phyloP scores from a whole-genome alignment of 176 grass and related monocot species.

The Pontederia crassipes region DNA sequence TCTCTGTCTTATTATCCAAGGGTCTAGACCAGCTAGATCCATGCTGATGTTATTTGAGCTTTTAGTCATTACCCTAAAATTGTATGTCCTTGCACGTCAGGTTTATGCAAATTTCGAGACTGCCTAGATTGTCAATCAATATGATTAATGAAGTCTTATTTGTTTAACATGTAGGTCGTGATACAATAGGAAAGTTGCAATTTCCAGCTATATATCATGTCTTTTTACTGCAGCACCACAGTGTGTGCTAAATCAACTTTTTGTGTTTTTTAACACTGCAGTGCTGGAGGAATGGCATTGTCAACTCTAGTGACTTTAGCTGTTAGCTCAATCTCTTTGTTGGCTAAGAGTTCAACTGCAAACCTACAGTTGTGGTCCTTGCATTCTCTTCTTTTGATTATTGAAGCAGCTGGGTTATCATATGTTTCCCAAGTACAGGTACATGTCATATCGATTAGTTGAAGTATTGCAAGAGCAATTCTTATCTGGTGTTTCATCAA shows the following conservation, averaged over 20 bases:
- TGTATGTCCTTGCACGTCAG: too few relatives aligned
- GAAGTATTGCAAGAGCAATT: not conserved
- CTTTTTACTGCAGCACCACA: too few relatives aligned
- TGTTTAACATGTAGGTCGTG: too few relatives aligned
- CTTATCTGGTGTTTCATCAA: not conserved
- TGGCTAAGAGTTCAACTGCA: conserved; percentile 77
- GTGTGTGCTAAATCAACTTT: conserved; percentile 8
- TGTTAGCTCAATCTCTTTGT: conserved; percentile 66
- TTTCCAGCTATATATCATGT: too few relatives aligned
- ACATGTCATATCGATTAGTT: conserved; percentile 18
- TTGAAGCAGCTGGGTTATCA: conserved; percentile 97
- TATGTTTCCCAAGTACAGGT: conserved; percentile 95
- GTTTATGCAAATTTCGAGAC: too few relatives aligned
- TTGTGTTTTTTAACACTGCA: conserved; percentile 42
- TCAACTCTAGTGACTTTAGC: conserved; percentile 77
- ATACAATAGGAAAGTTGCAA: too few relatives aligned
- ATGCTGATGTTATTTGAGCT: too few relatives aligned
- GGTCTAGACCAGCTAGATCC: too few relatives aligned
- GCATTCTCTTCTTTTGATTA: conserved; percentile 94
- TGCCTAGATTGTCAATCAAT: too few relatives aligned
- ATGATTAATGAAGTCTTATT: too few relatives aligned
- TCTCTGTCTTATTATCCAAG: too few relatives aligned
- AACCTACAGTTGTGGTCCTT: conserved; percentile 88
- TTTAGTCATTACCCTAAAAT: too few relatives aligned
- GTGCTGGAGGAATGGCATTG: conserved; percentile 92